Evolutionary conservation across 176 grass and related monocot genomes (phyloP).

Genomic region (maize (Zea mays)): DNA sequence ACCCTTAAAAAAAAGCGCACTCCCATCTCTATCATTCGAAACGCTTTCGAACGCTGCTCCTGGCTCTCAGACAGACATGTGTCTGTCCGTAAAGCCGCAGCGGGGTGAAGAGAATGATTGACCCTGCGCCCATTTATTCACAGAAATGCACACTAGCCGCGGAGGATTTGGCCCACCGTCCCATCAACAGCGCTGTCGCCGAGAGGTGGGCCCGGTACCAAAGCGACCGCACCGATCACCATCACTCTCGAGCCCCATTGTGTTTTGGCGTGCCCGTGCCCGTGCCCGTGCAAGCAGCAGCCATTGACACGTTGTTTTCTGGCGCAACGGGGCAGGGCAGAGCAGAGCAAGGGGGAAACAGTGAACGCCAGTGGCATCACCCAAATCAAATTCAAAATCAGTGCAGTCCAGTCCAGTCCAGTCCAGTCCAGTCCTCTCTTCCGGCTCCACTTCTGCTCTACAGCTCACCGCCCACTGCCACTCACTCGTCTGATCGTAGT

Average conservation of each 20-base stretch:
- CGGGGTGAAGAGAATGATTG: too few species aligned
- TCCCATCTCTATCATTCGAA: constrained; percentile 25
- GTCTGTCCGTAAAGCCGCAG: too few species aligned
- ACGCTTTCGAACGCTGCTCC: not conserved
- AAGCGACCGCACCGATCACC: constrained; percentile 17
- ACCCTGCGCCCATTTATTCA: too few species aligned
- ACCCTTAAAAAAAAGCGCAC: too few species aligned
- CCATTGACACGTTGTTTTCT: not conserved
- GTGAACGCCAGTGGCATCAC: too few species aligned
- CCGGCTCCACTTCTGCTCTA: constrained; percentile 34
- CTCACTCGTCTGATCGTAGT: too few species aligned
- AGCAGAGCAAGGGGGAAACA: too few species aligned
- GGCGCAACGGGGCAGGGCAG: too few species aligned
- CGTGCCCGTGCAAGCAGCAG: not conserved
- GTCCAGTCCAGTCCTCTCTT: not conserved
- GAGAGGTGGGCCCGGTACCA: not conserved
- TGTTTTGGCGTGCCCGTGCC: too few species aligned
- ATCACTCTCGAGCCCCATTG: too few species aligned
- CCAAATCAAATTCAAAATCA: constrained; percentile 46
- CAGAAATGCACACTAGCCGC: not conserved
- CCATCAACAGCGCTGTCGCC: constrained; percentile 11
- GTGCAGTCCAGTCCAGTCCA: not conserved
- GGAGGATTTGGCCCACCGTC: not conserved
- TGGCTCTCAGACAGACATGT: too few species aligned
- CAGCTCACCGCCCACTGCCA: constrained; percentile 53